Evolutionary conservation across 768 basidiomycete genomes (phyloP), one percentile per base, ranked within the genome.

Genomic region (Phanerochaete sordida): DNA sequence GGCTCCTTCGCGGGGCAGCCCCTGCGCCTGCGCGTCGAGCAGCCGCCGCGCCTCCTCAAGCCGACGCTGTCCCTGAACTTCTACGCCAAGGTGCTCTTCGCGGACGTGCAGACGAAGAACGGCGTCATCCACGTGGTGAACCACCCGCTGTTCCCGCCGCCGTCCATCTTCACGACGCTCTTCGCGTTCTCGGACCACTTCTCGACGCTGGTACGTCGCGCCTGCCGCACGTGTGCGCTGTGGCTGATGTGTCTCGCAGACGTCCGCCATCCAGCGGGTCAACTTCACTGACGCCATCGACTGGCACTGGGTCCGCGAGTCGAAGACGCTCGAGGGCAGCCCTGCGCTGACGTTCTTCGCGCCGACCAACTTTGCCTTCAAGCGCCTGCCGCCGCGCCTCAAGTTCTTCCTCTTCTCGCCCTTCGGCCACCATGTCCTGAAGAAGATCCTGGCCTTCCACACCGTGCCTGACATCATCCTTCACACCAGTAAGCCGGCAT

Each of bases 401-500:
- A 74, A 74, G 59, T 64, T 77, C 27, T 87, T 78, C 77, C 73
- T 87, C 53, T 86, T 87, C 71, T 86, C 85, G 3, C 82, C 84
- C 0, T 81, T 83, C 57, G 86, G 86, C 7, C 72, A 75, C 31
- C 69, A 64, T 21, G 79, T 72, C 12, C 62, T 88, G 54, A 78
- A 73, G 62, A 86, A 85, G 70, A 59, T 88, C 21, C 65, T 88
- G 15, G 73, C 82, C 47, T 87, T 79, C 70, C 86, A 88, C 70
- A 75, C 83, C 58, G 77, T 83, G 6, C 83, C 83, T 0, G 70
- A 76, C 11, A 60, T 74, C 16, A 71, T 83, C 24, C 70, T 85
- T n/a, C 75, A 83, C 64, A 79, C 80, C 4, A 80, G 85, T 77
- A 56, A 73, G 74, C 23, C 16, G 8, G 35, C 19, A n/a, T 35